A percentile compares a stretch with the other conserved stretches of the same genome.
phyloP scores from a whole-genome alignment of 768 basidiomycete genomes.

The Collybia nuda region DNA sequence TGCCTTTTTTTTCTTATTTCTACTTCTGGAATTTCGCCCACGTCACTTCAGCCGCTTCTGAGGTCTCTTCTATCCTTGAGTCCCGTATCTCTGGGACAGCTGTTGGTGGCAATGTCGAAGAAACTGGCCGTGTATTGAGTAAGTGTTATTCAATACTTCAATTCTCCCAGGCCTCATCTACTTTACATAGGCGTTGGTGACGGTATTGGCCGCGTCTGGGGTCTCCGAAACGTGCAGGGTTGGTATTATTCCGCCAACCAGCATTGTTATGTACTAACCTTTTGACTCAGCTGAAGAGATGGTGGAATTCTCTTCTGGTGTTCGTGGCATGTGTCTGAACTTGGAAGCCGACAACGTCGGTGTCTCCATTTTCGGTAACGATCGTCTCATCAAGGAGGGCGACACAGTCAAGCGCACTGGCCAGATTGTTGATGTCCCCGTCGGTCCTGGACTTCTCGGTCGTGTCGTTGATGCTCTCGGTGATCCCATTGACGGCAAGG shows the following conservation, averaged over 20 bases:
- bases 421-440: conserved; percentile 99
- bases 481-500: conserved; percentile 99
- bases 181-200: conserved; percentile 86
- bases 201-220: conserved; percentile 99
- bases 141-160: conserved; percentile 30
- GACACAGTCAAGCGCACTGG: conserved; percentile 99
- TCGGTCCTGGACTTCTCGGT: conserved; percentile 94
- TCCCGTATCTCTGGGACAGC: conserved; percentile 93
- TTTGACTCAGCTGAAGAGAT: conserved; percentile 88
- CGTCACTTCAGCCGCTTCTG: conserved; percentile 82
- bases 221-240: conserved; percentile 98
- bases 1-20: conserved; percentile 15
- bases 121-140: conserved; percentile 99
- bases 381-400: conserved; percentile 99
- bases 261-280: conserved; percentile 5
- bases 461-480: conserved; percentile 99
- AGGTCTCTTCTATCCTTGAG: conserved; percentile 99
- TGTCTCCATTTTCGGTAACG: conserved; percentile 99
- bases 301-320: conserved; percentile 99
- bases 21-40: conserved; percentile 23
- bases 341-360: conserved; percentile 99
- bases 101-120: conserved; percentile 93
- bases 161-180: conserved; percentile 18
- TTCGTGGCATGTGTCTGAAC: conserved; percentile 99
- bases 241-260: conserved; percentile 6